phyloP scores from a whole-genome alignment of 352 stramenopile genomes.

The Globisporangium canariense region DNA sequence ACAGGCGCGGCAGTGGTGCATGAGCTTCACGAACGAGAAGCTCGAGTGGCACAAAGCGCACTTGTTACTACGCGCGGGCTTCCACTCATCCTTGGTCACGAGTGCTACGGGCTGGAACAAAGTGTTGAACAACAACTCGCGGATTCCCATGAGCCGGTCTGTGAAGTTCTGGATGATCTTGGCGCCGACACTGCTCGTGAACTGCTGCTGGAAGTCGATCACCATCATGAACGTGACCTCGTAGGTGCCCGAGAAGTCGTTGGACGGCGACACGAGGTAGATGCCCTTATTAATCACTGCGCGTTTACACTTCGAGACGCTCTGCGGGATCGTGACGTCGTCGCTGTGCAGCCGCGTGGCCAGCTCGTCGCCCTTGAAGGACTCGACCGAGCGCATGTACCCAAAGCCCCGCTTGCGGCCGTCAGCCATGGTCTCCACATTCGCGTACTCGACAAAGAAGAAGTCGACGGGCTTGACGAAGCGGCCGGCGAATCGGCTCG shows the following conservation, averaged over 20 bases:
- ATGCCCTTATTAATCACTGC: conserved; percentile 81
- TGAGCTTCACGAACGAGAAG: conserved; percentile 72
- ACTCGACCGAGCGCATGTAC: conserved; percentile 79
- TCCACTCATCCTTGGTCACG: conserved; percentile 60
- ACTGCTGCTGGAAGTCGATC: conserved; percentile 84
- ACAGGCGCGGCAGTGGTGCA: conserved; percentile 81
- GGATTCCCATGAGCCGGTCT: conserved; percentile 71
- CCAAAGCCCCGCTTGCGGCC: conserved; percentile 66
- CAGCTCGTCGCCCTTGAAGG: conserved; percentile 79
- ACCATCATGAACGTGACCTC: conserved; percentile 86
- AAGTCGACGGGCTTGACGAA: conserved; percentile 86
- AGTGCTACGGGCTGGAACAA: conserved; percentile 72
- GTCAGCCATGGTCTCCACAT: conserved; percentile 65
- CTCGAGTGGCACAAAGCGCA: conserved; percentile 62
- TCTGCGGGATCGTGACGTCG: conserved; percentile 61
- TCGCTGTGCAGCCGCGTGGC: conserved; percentile 61
- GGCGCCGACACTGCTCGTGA: conserved; percentile 45
- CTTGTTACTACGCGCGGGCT: conserved; percentile 48
- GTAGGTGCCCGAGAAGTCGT: conserved; percentile 41
- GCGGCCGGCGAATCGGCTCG: conserved; percentile 71
- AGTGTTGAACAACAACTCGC: conserved; percentile 81
- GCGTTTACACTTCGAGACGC: conserved; percentile 85
- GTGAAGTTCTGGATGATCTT: conserved; percentile 83
- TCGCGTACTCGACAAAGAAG: conserved; percentile 86
- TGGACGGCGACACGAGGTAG: conserved; percentile 53